phyloP scores from a whole-genome alignment of 139 green algal species.

The Coelastrella sp. region DNA sequence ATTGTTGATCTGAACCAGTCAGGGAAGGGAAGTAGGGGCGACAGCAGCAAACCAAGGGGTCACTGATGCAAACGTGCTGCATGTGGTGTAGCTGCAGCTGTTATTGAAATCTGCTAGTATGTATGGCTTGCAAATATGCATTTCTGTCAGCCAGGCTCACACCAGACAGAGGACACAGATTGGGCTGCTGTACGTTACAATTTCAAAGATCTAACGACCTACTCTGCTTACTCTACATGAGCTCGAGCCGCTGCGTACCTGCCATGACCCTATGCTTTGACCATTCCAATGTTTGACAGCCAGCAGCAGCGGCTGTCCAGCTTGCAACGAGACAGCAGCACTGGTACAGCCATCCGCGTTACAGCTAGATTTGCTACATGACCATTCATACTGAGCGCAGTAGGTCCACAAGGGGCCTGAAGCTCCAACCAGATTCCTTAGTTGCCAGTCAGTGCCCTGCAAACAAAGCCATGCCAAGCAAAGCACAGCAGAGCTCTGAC shows the following conservation, averaged over 20 bases:
- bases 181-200: too few relatives aligned
- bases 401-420: neutral
- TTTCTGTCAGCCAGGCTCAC: too few relatives aligned
- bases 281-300: conserved; percentile 17
- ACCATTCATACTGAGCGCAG: conserved; percentile 2
- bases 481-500: neutral
- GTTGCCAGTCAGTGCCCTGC: neutral
- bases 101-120: too few relatives aligned
- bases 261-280: neutral
- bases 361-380: neutral
- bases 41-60: too few relatives aligned
- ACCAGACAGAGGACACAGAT: too few relatives aligned
- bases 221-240: neutral
- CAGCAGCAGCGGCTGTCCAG: conserved; percentile 9
- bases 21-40: too few relatives aligned
- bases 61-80: too few relatives aligned
- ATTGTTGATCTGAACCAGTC: too few relatives aligned
- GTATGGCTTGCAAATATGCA: too few relatives aligned
- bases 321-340: neutral
- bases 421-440: neutral
- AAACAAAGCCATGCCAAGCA: neutral
- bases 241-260: neutral
- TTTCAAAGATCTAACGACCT: too few relatives aligned
- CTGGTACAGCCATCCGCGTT: neutral
- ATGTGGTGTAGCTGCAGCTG: too few relatives aligned